Conservation (phyloP, 495 filamentous ascomycete species). For the Apiosordaria backusii region DNA sequence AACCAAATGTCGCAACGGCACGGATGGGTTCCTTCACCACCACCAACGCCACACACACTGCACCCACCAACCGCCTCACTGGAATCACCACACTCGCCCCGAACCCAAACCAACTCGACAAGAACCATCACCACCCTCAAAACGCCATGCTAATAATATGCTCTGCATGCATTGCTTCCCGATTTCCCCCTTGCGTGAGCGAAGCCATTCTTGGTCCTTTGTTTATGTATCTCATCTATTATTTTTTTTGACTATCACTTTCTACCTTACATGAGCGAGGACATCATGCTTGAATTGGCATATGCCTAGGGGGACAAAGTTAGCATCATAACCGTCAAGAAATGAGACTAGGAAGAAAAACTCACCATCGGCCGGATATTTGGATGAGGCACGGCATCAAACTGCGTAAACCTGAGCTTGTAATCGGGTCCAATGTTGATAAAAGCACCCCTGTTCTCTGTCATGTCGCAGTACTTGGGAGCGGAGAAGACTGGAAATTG, state of each 20-base stretch:
- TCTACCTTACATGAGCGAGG: conserved; percentile 43
- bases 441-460: conserved; percentile 96
- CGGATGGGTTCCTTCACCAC: not conserved
- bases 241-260: not conserved
- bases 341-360: not conserved
- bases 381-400: conserved; percentile 94
- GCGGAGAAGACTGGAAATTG: conserved; percentile 80
- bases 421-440: conserved; percentile 94
- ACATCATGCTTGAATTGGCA: conserved; percentile 75
- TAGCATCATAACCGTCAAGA: not conserved
- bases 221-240: not conserved
- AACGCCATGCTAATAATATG: not conserved
- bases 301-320: conserved; percentile 56
- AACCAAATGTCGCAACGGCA: too few relatives aligned
- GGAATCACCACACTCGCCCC: too few relatives aligned
- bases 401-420: conserved; percentile 86
- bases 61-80: too few relatives aligned
- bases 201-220: not conserved
- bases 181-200: not conserved
- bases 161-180: too few relatives aligned
- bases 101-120: too few relatives aligned
- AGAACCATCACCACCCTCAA: not conserved
- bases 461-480: conserved; percentile 94
- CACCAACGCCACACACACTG: not conserved
- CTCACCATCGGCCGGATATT: conserved; percentile 90